These are phyloP conservation scores for Thelonectria blattea DNA, from an alignment of 2,329 filamentous ascomycete genomes.

Conservation along the genomic window DNA sequence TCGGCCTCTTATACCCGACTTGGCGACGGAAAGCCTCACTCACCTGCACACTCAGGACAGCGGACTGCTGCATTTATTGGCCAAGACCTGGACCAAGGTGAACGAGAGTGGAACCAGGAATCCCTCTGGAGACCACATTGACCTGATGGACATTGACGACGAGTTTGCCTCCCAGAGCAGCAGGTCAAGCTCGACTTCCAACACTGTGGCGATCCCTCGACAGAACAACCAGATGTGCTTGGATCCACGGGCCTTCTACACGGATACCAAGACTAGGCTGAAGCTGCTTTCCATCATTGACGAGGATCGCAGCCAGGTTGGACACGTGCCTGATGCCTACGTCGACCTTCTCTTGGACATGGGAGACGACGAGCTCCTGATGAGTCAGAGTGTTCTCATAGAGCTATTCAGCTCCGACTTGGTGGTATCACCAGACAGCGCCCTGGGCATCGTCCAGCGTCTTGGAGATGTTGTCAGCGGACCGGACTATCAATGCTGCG, in stretches of 20 bases:
- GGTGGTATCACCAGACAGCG: constrained; percentile 53
- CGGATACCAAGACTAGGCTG: constrained; percentile 54
- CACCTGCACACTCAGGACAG: constrained; percentile 47
- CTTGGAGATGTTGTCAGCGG: constrained; percentile 59
- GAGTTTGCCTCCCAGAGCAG: constrained; percentile 67
- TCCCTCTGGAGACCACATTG: constrained; percentile 46
- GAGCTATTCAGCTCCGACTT: constrained; percentile 63
- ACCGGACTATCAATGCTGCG: constrained; percentile 73
- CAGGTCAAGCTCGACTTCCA: constrained; percentile 48
- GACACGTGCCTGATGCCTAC: constrained; percentile 56
- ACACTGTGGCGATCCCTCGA: constrained; percentile 52
- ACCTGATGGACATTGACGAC: constrained; percentile 72
- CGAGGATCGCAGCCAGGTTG: constrained; percentile 53
- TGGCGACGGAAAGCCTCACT: constrained; percentile 47
- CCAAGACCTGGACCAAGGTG: constrained; percentile 44
- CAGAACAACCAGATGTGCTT: constrained; percentile 50
- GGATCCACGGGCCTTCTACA: constrained; percentile 54
- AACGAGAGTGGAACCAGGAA: constrained; percentile 31
- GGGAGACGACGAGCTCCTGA: constrained; percentile 59
- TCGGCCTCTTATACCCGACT: constrained; percentile 53
- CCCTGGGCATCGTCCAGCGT: constrained; percentile 55
- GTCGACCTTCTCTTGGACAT: constrained; percentile 57
- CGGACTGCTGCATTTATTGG: constrained; percentile 52
- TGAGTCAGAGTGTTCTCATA: constrained; percentile 55
- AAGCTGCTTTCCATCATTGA: constrained; percentile 51